A percentile compares a stretch with the other conserved stretches of the same genome.
Conservation (phyloP, 176 grass and related monocot genomes). For the Microstegium vimineum region DNA sequence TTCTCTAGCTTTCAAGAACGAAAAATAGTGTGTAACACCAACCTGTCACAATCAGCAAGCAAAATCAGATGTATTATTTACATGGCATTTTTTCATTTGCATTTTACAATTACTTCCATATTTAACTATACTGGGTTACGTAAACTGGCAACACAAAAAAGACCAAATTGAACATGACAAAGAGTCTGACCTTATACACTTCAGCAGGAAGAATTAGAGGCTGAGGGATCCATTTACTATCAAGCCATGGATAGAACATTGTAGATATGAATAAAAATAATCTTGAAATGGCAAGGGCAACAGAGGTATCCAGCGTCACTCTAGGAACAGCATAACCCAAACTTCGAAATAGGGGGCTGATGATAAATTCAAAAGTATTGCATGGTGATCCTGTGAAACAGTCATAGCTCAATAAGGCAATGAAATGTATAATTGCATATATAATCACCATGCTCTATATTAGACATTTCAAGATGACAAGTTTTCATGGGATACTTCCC, state of each 20-base stretch:
- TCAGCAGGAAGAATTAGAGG: constrained; percentile 89
- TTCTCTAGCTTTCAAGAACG: constrained; percentile 69
- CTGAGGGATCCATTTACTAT: constrained; percentile 63
- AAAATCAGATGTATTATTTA: not conserved
- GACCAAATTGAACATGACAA: not conserved
- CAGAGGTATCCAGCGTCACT: constrained; percentile 43
- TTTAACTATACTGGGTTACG: not conserved
- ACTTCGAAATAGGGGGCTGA: constrained; percentile 77
- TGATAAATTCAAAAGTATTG: constrained; percentile 77
- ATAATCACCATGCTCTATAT: not conserved
- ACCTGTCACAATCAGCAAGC: constrained; percentile 47
- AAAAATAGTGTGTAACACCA: constrained; percentile 89
- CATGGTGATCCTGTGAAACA: constrained; percentile 63
- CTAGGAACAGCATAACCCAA: constrained; percentile 63
- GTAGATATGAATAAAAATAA: constrained; percentile 57
- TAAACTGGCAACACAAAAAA: not conserved
- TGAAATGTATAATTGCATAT: not conserved
- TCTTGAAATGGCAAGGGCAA: constrained; percentile 59
- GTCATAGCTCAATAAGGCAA: constrained; percentile 6
- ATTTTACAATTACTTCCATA: not conserved
- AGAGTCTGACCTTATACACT: constrained; percentile 78
- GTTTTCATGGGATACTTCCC: not conserved
- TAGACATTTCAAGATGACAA: not conserved
- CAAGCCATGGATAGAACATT: constrained; percentile 70
- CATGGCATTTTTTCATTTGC: not conserved